Base-by-base conservation (phyloP, 1,139 yeast species). In the Pichia sp. region DNA sequence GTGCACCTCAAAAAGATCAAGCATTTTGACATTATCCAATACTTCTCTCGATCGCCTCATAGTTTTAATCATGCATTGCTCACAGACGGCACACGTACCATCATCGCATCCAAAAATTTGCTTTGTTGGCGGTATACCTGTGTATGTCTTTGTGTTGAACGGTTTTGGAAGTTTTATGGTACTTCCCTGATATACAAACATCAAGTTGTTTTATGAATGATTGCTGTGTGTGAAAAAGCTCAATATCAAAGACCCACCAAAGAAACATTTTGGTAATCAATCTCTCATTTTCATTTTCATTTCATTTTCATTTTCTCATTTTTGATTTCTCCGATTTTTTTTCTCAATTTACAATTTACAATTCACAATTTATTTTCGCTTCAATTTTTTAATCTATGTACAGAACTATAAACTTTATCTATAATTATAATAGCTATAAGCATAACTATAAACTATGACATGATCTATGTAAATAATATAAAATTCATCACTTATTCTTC, bases 31-130 rank as follows among this genome's bases (percentile, higher is more conserved):
- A 22, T 25, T 25, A 7, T 22, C 18, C 7, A 39, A 22, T 28
- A 25, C 14, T n/a, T 10, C 36, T 16, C 39, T 16, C 27, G 16
- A 27, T 19, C 19, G 8, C 22, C n/a, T 33, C 18, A 45, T 28
- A 36, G 29, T 19, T n/a, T 27, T 34, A 3, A 46, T 39, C 11
- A 50, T 13, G 27, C 53, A 50, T 18, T 44, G 34, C 22, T 50
- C 53, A 45, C 53, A 50, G 3, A 44, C 10, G 10, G 31, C 25
- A 29, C 53, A 50, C 5, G 27, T 25, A 16, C 22, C 25, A 16
- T 31, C 46, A 39, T 50, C 34, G 28, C 48, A 44, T 9, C 42
- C 30, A 16, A 48, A 44, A 9, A 48, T 34, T 14, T 18, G 28
- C 14, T 19, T 22, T 13, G 13, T 19, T 19, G 27, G 16, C 5